Evolutionary conservation across 2,329 filamentous ascomycete species (phyloP), one percentile per base, ranked within the genome.

Genomic region (Dactylellina drechsleri): DNA sequence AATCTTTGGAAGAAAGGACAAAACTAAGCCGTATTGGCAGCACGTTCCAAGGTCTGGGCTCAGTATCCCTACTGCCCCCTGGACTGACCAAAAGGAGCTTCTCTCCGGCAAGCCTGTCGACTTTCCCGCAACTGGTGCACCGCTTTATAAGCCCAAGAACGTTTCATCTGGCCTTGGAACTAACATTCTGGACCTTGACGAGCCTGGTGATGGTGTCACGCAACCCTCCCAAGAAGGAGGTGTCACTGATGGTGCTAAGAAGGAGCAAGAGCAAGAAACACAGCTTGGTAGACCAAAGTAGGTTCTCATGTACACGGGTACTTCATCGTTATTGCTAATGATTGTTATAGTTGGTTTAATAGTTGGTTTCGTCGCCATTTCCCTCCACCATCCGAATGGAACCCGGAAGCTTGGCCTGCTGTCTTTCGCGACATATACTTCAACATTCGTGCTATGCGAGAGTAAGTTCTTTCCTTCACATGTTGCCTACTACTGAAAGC

Each of bases 311-410:
- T 8, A 36, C 10, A 36, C 6, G 5, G 31, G 31, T 7, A 36
- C 6, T 8, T 36, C 31, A 10, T 36, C 6, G 31, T 1, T 36
- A 36, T 7, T 3, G 31, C 31, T 36, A 36, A 36, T 36, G 31
- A 36, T 36, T 8, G 31, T 36, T 36, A 1, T 36, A 36, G 31
- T 36, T 36, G 31, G 31, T 8, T 36, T 36, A 8, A 36, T 36
- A 10, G 10, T 36, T 36, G 31, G 31, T 52, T 20, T 26, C n/a
- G 20, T 5, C 49, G 20, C 18, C 20, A 20, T 13, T 20, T 13
- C n/a, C 45, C 26, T 7, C 59, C 45, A n/a, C 59, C 59, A 20
- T 62, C 59, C 10, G 47, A 62, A 45, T 62, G 59, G 59, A 6
- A 53, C 6, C 45, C 26, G 5, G 26, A 52, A 6, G 41, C 5